Evolutionary conservation across 192 early-diverging fungal species (phyloP).

Genomic region (Backusella australiensis): DNA sequence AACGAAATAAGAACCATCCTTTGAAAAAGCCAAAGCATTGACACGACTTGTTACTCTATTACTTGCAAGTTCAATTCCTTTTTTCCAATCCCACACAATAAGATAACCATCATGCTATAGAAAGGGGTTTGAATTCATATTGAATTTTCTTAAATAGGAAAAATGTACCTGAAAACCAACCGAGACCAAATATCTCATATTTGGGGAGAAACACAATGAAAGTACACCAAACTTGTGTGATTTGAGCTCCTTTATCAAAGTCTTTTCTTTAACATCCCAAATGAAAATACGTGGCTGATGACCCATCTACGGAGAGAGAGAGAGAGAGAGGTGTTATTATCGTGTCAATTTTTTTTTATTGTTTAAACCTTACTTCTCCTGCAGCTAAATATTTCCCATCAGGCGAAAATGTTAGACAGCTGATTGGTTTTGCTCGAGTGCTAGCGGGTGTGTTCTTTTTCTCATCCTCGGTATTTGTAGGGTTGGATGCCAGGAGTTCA

Average conservation of each 20-base stretch:
- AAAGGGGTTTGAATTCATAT: neutral
- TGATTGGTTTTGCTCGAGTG: constrained; percentile 58
- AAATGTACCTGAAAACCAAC: constrained; percentile 67
- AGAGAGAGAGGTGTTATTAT: neutral
- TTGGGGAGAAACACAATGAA: constrained; percentile 69
- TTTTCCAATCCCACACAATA: constrained; percentile 80
- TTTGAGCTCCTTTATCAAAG: constrained; percentile 56
- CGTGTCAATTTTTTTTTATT: neutral
- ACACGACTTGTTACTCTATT: constrained; percentile 64
- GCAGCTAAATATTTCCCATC: constrained; percentile 72
- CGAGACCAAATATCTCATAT: constrained; percentile 65
- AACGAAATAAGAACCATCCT: constrained; percentile 65
- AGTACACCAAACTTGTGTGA: constrained; percentile 81
- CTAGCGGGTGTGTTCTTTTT: constrained; percentile 31
- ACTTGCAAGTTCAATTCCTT: constrained; percentile 56
- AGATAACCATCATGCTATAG: constrained; percentile 77
- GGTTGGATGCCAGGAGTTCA: neutral
- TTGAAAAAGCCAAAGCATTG: constrained; percentile 60
- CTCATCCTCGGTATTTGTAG: constrained; percentile 10
- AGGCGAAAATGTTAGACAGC: constrained; percentile 69
- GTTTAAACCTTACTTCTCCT: constrained; percentile 59
- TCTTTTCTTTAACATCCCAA: constrained; percentile 57
- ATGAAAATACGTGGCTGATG: constrained; percentile 78
- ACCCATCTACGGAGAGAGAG: constrained; percentile 48
- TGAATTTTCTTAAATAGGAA: neutral